phyloP scores from a whole-genome alignment of 306 rosid genomes.

The Medicago truncatula region DNA sequence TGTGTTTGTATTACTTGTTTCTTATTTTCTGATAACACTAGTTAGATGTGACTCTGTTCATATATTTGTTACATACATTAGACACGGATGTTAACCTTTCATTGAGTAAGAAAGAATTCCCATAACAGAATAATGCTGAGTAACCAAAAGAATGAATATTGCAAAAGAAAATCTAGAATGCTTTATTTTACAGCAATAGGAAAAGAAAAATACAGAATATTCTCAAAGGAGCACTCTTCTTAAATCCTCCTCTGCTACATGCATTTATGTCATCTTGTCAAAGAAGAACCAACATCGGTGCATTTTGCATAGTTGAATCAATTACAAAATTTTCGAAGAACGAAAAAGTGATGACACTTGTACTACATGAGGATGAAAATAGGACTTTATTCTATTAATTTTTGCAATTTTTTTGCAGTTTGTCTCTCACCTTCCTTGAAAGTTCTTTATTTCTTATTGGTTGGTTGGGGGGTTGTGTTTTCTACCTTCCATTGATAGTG shows the following conservation, averaged over 20 bases:
- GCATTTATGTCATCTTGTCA: not conserved
- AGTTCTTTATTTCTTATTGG: constrained; percentile 10
- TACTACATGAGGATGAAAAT: not conserved
- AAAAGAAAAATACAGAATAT: not conserved
- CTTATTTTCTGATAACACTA: not conserved
- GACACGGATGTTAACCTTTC: not conserved
- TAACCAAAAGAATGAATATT: not conserved
- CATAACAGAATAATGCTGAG: not conserved
- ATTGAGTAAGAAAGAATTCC: not conserved
- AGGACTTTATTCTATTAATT: not conserved
- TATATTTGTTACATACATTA: not conserved
- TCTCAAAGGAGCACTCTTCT: not conserved
- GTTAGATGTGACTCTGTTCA: constrained; percentile 23
- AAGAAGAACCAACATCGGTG: not conserved
- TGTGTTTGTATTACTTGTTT: not conserved
- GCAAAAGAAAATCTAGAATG: not conserved
- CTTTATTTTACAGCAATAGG: not conserved
- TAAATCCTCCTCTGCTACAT: not conserved
- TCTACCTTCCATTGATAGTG: constrained; percentile 31
- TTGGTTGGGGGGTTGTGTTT: not conserved
- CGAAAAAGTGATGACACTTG: not conserved
- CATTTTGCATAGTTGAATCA: not conserved
- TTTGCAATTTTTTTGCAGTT: not conserved
- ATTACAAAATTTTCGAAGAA: not conserved
- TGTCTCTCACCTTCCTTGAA: constrained; percentile 17